phyloP scores from a whole-genome alignment of 1,139 yeast species.

The Saccharomyces hybrid region DNA sequence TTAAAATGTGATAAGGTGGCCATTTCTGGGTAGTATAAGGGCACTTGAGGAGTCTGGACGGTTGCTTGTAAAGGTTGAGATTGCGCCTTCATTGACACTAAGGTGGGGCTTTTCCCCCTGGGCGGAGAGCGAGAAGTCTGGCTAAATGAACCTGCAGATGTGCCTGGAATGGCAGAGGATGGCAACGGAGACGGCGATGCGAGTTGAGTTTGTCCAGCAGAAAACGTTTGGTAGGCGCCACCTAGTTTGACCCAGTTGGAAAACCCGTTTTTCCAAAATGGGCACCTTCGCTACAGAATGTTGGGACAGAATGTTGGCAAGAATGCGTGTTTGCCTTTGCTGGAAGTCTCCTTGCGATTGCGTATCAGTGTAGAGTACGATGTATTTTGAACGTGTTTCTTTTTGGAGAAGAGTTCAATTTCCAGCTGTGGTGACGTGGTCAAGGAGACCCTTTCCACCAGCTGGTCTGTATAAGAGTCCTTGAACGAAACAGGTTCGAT shows the following conservation, averaged over 20 bases:
- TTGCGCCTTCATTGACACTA: neutral
- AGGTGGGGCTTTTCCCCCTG: neutral
- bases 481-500: conserved; percentile 57
- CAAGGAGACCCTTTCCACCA: conserved; percentile 49
- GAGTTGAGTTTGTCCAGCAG: neutral
- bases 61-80: neutral
- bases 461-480: conserved; percentile 44
- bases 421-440: conserved; percentile 47
- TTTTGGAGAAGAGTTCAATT: conserved; percentile 40
- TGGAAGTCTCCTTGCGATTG: neutral
- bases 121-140: neutral
- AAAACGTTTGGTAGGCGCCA: neutral
- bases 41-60: neutral
- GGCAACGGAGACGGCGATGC: neutral
- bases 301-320: neutral
- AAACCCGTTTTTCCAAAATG: neutral
- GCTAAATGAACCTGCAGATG: neutral
- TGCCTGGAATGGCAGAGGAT: neutral
- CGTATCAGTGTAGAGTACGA: conserved; percentile 54
- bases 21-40: neutral
- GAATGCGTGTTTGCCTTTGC: neutral
- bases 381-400: conserved; percentile 49
- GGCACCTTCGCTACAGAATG: neutral
- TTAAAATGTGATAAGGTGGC: neutral
- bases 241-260: neutral